A percentile compares a stretch with the other conserved stretches of the same genome.
phyloP scores from a whole-genome alignment of 345 rosid genomes.

The Viola odorata region DNA sequence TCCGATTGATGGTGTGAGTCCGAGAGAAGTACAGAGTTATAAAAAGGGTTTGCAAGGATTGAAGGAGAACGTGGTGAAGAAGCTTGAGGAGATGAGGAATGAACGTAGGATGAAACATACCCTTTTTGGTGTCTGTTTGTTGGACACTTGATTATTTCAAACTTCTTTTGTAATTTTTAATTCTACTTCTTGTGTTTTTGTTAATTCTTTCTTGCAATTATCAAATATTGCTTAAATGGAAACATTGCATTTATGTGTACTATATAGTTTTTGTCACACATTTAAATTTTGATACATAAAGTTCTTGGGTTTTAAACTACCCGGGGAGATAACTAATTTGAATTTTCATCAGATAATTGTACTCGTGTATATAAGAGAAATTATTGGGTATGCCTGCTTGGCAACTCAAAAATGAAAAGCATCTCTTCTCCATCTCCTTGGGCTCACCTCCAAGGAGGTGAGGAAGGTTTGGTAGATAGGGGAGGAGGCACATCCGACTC shows the following conservation, averaged over 20 bases:
- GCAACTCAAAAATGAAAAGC: constrained; percentile 29
- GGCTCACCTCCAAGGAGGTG: constrained; percentile 12
- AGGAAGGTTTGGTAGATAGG: constrained; percentile 27
- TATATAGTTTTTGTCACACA: too few species aligned
- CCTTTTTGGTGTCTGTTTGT: not conserved
- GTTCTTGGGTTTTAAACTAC: too few species aligned
- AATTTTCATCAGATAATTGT: constrained; percentile 22
- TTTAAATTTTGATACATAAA: too few species aligned
- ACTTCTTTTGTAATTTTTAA: too few species aligned
- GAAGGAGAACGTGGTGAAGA: not conserved
- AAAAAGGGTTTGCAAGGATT: not conserved
- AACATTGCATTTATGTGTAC: too few species aligned
- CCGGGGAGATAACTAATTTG: too few species aligned
- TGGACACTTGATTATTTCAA: not conserved
- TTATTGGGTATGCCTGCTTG: too few species aligned
- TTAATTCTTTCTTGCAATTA: too few species aligned
- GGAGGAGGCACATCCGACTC: constrained; percentile 36
- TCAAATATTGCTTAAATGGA: too few species aligned
- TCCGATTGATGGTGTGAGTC: constrained; percentile 4
- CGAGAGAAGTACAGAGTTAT: not conserved
- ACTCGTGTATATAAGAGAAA: constrained; percentile 37
- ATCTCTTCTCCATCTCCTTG: constrained; percentile 10
- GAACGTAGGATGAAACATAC: not conserved
- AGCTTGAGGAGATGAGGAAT: not conserved
- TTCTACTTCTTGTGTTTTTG: too few species aligned